These are phyloP conservation scores for Mortierella sp. DNA, from an alignment of 371 early-diverging fungal species.

Conservation along the genomic window DNA sequence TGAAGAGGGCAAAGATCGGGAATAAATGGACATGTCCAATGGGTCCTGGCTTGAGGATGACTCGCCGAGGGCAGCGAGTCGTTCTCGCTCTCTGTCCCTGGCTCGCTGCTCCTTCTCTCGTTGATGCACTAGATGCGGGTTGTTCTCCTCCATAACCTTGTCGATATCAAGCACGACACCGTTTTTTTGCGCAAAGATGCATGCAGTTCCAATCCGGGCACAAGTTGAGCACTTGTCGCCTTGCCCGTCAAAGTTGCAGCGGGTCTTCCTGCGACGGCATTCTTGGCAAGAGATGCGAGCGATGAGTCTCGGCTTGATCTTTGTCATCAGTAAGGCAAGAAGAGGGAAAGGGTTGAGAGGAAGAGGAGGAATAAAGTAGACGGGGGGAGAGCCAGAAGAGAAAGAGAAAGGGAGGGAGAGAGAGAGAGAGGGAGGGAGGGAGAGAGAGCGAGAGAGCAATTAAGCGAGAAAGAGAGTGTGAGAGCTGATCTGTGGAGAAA, in stretches of 20 bases:
- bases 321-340: conserved; percentile 31
- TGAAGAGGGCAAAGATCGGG: conserved; percentile 35
- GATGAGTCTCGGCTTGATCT: conserved; percentile 54
- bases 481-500: too few species aligned
- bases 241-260: conserved; percentile 53
- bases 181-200: conserved; percentile 52
- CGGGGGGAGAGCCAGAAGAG: neutral
- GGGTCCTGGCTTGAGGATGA: conserved; percentile 9
- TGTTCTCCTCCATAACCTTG: conserved; percentile 53
- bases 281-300: conserved; percentile 55
- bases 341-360: neutral
- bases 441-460: neutral
- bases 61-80: conserved; percentile 3
- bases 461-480: too few species aligned
- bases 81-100: conserved; percentile 31
- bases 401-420: neutral
- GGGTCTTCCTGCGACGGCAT: conserved; percentile 50
- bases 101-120: conserved; percentile 49
- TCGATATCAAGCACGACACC: conserved; percentile 49
- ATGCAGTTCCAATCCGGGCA: conserved; percentile 44
- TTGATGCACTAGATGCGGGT: conserved; percentile 48
- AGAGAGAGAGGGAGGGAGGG: neutral
- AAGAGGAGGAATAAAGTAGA: neutral
- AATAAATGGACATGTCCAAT: conserved; percentile 20
- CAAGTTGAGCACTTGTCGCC: conserved; percentile 51